A percentile compares a stretch with the other conserved stretches of the same genome.
These are phyloP conservation scores for Globisporangium carolinianum DNA, from an alignment of 352 stramenopile species.

Conservation along the genomic window DNA sequence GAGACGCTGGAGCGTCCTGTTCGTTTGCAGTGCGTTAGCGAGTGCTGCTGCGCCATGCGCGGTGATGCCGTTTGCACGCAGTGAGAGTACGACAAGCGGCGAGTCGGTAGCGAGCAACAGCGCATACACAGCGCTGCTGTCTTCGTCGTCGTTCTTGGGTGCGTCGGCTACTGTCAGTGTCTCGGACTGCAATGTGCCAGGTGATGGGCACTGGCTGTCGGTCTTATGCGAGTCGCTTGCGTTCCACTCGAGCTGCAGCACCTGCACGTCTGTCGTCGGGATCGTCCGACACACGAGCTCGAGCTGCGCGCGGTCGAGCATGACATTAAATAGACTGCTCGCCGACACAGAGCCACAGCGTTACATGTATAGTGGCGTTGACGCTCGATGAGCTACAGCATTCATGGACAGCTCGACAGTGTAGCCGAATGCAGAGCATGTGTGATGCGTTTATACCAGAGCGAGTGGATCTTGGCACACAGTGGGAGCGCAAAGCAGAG, in stretches of 20 bases:
- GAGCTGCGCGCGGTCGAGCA: constrained; percentile 41
- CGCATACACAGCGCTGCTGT: constrained; percentile 21
- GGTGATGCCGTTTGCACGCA: constrained; percentile 57
- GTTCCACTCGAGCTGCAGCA: constrained; percentile 73
- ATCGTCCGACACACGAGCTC: constrained; percentile 40
- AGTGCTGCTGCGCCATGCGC: constrained; percentile 28
- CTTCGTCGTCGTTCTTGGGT: constrained; percentile 5
- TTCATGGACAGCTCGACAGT: too few relatives aligned
- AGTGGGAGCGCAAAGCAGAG: constrained; percentile 54
- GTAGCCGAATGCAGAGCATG: too few relatives aligned
- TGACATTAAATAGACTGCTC: constrained; percentile 56
- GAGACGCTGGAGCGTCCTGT: constrained; percentile 45
- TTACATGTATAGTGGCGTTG: too few relatives aligned
- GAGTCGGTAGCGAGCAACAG: constrained; percentile 31
- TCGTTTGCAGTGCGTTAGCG: constrained; percentile 28
- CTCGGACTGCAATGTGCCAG: neutral
- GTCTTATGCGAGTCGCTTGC: neutral
- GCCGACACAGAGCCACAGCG: neutral
- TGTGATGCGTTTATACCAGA: constrained; percentile 27
- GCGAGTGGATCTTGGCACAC: constrained; percentile 33
- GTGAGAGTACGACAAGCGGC: constrained; percentile 42
- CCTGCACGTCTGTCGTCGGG: constrained; percentile 40
- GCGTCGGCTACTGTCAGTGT: constrained; percentile 5
- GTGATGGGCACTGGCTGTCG: neutral
- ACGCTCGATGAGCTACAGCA: too few relatives aligned